Percentiles rank a stretch among this genome's conserved stretches.
These are phyloP conservation scores for Sphaerulina populicola DNA, from an alignment of 2,329 filamentous ascomycete genomes.

Conservation along the genomic window DNA sequence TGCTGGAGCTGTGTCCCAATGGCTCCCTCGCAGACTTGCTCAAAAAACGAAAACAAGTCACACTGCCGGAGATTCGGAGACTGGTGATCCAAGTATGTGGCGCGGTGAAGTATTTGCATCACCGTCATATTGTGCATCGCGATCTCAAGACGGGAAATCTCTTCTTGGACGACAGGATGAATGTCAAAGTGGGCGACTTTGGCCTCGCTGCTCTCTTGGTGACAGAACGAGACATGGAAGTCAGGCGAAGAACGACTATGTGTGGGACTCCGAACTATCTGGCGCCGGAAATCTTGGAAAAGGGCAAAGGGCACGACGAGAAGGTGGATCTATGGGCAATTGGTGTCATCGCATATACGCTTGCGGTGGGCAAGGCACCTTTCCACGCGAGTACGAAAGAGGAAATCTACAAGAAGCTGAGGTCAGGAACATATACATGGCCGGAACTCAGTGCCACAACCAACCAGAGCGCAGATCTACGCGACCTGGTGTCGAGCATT, in stretches of 20 bases:
- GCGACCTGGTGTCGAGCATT: constrained; percentile 68
- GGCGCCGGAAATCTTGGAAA: constrained; percentile 89
- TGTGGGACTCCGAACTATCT: constrained; percentile 99
- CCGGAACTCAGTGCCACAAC: constrained; percentile 57
- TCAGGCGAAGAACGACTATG: constrained; percentile 73
- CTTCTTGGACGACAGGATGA: constrained; percentile 90
- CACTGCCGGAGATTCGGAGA: constrained; percentile 85
- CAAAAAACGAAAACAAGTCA: constrained; percentile 80
- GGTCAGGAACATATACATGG: constrained; percentile 72
- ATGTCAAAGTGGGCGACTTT: constrained; percentile 96
- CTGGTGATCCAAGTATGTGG: constrained; percentile 93
- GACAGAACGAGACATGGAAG: constrained; percentile 82
- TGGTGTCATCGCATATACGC: constrained; percentile 96
- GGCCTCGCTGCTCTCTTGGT: constrained; percentile 85
- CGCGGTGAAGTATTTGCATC: constrained; percentile 96
- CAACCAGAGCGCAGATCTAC: constrained; percentile 67
- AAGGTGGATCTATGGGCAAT: constrained; percentile 98
- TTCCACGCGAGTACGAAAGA: constrained; percentile 89
- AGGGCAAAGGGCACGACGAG: constrained; percentile 91
- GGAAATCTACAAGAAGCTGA: constrained; percentile 65
- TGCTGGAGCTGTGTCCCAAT: constrained; percentile 89
- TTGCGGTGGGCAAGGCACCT: constrained; percentile 91
- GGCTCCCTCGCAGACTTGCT: constrained; percentile 98
- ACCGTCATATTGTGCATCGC: constrained; percentile 88
- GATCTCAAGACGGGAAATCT: constrained; percentile 98